phyloP scores from a whole-genome alignment of 805 yeast genomes.

The Danielia reshetovae region DNA sequence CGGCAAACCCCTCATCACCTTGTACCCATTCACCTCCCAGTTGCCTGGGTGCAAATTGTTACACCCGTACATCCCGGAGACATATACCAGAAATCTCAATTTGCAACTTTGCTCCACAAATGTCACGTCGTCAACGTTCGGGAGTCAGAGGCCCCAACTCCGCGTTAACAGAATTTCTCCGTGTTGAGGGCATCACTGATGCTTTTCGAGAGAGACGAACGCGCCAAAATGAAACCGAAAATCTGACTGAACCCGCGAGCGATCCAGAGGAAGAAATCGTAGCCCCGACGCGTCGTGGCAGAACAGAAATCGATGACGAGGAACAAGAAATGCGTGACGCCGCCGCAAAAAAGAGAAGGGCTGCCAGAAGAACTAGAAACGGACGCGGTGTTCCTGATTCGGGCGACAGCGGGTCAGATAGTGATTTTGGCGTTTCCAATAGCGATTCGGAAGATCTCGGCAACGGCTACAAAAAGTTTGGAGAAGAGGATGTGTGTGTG shows the following conservation, averaged over 20 bases:
- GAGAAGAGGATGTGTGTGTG: conserved; percentile 58
- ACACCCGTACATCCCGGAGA: not conserved
- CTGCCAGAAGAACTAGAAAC: conserved; percentile 1
- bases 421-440: conserved; percentile 1
- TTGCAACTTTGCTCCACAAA: too few species aligned
- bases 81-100: too few species aligned
- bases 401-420: conserved; percentile 1
- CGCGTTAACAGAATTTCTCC: conserved; percentile 83
- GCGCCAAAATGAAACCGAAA: conserved; percentile 7
- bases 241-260: conserved; percentile 25
- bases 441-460: conserved; percentile 19
- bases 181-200: conserved; percentile 87
- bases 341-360: conserved; percentile 1
- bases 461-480: conserved; percentile 32
- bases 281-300: conserved; percentile 4
- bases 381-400: too few species aligned
- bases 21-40: too few species aligned
- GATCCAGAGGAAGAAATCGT: conserved; percentile 25
- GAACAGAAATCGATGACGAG: conserved; percentile 5
- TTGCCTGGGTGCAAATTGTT: not conserved
- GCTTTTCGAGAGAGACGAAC: conserved; percentile 50
- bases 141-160: conserved; percentile 65
- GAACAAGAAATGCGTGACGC: conserved; percentile 5
- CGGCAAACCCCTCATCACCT: too few species aligned
- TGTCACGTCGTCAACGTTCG: conserved; percentile 9